Evolutionary conservation across 371 early-diverging fungal species (phyloP), one percentile per base, ranked within the genome.

Genomic region (Phascolomyces articulosus): DNA sequence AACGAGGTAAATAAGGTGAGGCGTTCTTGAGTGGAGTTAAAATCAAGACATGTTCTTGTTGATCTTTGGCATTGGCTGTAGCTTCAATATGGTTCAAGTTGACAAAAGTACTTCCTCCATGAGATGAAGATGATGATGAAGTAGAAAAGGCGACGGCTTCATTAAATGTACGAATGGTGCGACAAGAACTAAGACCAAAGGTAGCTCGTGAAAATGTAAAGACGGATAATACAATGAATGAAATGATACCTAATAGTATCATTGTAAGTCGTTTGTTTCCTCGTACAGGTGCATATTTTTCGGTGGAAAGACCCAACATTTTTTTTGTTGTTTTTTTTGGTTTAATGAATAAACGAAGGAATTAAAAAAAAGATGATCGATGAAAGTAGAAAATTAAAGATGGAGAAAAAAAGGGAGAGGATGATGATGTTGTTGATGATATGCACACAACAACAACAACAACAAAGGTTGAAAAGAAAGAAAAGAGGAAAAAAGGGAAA

Each of bases 21-120:
- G 84, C 85, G 63, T 87, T 81, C 48, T 87, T 87, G 6, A 87
- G 49, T 28, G 87, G 87, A 21, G 87, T 87, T 23, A 87, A 61
- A 9, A 87, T 85, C 31, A 87, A 65, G 6, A 82, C 72, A 40
- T 76, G 76, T 40, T 75, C 78, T 29, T 67, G 57, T 13, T 71
- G 64, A 15, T 66, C 64, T 55, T 71, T 71, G 47, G 57, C 67
- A 60, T 66, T 31, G 49, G 64, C 47, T 18, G 71, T 71, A 4
- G 66, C 67, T 44, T 71, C 53, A 34, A 71, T 34, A n/a, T 54
- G 40, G 24, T 70, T 70, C 16, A 70, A 48, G 49, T 71, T 49
- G 15, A 67, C 54, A 64, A 57, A 75, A n/a, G 65, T 53, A 0
- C 70, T 55, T 62, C 66, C 23, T 62, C 16, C 15, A 0, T 8